Evolutionary conservation across 768 basidiomycete genomes (phyloP).

Genomic region (Russula olivacea): DNA sequence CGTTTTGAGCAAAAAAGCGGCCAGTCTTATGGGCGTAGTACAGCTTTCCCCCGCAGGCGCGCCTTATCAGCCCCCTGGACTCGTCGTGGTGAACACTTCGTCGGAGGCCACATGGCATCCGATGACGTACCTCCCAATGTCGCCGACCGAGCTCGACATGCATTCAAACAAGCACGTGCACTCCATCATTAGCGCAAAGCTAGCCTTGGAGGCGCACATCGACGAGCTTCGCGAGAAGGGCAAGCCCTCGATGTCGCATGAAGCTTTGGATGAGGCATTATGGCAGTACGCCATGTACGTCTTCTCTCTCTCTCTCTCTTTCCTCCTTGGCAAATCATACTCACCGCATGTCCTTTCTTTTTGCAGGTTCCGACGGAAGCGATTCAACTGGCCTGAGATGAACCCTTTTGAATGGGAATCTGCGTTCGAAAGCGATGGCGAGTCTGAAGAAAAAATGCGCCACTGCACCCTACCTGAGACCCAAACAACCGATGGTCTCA

Average conservation of each 20-base stretch:
- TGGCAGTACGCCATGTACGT: conserved; percentile 58
- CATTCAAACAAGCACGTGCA: conserved; percentile 68
- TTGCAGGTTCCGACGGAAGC: conserved; percentile 55
- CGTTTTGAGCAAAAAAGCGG: conserved; percentile 34
- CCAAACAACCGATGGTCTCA: conserved; percentile 21
- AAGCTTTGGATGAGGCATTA: conserved; percentile 39
- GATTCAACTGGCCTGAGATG: conserved; percentile 58
- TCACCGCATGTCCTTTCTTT: neutral
- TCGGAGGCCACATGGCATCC: conserved; percentile 34
- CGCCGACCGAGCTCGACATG: conserved; percentile 62
- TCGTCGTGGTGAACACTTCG: conserved; percentile 38
- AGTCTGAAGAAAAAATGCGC: neutral
- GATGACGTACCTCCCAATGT: conserved; percentile 51
- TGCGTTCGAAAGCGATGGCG: neutral
- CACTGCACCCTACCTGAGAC: neutral
- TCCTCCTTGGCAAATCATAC: neutral
- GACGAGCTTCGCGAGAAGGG: conserved; percentile 31
- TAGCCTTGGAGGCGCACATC: conserved; percentile 49
- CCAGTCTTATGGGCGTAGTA: conserved; percentile 35
- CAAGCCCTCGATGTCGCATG: conserved; percentile 23
- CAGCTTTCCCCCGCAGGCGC: conserved; percentile 11
- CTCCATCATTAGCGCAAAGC: conserved; percentile 54
- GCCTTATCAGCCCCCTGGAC: conserved; percentile 52
- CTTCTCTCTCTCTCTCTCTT: neutral
- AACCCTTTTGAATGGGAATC: conserved; percentile 9